Evolutionary conservation across 139 green algal genomes (phyloP).

Genomic region (Tetradesmus lagerheimii): DNA sequence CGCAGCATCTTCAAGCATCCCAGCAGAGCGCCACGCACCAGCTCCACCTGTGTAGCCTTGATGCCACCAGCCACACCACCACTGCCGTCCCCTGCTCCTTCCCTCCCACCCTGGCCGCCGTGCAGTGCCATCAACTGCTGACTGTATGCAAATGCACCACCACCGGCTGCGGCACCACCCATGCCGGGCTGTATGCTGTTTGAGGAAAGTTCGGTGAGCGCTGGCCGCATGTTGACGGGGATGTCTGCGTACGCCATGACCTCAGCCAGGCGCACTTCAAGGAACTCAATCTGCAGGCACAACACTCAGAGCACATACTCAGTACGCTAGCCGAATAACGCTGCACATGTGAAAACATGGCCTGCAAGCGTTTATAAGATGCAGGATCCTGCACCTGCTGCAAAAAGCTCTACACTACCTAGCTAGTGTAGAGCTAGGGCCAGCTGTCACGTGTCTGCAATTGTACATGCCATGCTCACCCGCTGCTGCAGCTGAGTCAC

Average conservation of each 20-base stretch:
- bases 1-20: conserved; percentile 53
- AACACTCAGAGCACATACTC: background rate
- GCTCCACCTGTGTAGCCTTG: conserved; percentile 60
- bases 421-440: too few species aligned
- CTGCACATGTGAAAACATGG: too few species aligned
- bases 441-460: too few species aligned
- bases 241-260: conserved; percentile 78
- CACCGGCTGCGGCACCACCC: background rate
- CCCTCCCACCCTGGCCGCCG: background rate
- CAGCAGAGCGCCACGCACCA: conserved; percentile 47
- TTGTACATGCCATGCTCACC: conserved; percentile 61
- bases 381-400: too few species aligned
- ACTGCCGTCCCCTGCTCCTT: background rate
- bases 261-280: conserved; percentile 71
- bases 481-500: conserved; percentile 70
- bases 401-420: background rate
- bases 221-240: conserved; percentile 69
- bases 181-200: background rate
- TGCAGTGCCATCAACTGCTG: background rate
- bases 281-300: conserved; percentile 65
- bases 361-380: too few species aligned
- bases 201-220: conserved; percentile 61
- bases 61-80: conserved; percentile 19
- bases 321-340: background rate
- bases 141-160: background rate